A percentile compares a stretch with the other conserved stretches of the same genome.
Conservation (phyloP, 164 flowering plant species). For the Dillenia turbinata region DNA sequence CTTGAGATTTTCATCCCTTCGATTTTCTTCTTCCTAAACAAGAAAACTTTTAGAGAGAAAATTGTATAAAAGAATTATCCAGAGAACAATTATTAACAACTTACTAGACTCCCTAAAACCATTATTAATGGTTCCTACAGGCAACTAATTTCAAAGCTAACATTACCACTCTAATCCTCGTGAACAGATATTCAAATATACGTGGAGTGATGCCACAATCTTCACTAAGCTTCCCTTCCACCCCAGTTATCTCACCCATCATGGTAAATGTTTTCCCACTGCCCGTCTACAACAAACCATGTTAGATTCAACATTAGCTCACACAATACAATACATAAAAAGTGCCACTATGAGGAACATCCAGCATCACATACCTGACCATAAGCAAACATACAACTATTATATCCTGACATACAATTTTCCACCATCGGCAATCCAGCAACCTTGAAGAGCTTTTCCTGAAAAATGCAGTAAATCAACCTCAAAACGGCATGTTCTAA, state of each 20-base stretch:
- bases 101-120: background rate
- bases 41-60: conserved; percentile 5
- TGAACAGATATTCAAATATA: conserved; percentile 72
- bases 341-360: background rate
- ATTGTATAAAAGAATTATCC: background rate
- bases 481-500: too few relatives aligned
- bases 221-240: conserved; percentile 42
- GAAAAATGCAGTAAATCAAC: background rate
- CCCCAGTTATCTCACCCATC: conserved; percentile 79
- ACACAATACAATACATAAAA: background rate
- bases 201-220: conserved; percentile 89
- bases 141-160: too few relatives aligned
- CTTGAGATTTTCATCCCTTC: conserved; percentile 59
- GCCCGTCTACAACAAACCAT: conserved; percentile 68
- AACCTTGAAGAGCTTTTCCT: conserved; percentile 81
- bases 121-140: too few relatives aligned
- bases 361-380: conserved; percentile 62
- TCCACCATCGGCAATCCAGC: conserved; percentile 93
- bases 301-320: background rate
- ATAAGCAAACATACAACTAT: conserved; percentile 95
- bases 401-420: conserved; percentile 94
- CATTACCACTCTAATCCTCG: conserved; percentile 50
- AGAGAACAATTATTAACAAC: background rate
- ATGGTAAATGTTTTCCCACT: conserved; percentile 96
- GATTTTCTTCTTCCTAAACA: conserved; percentile 69